Conservation (phyloP, 768 basidiomycete species). For the Kwoniella sp. region DNA sequence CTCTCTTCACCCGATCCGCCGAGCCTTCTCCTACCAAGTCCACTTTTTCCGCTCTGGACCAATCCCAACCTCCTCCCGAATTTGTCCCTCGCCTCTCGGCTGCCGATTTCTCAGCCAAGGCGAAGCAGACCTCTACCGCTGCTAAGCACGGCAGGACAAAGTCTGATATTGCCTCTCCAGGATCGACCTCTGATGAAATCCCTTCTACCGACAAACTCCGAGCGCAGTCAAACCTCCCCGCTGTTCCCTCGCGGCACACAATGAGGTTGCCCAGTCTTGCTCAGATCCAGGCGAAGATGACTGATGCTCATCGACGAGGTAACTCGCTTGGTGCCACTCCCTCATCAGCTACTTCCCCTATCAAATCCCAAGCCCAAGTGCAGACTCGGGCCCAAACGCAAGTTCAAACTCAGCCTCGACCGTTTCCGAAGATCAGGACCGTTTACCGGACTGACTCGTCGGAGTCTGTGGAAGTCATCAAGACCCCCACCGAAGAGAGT, state of each 20-base stretch:
- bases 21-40: constrained; percentile 45
- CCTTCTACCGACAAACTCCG: constrained; percentile 16
- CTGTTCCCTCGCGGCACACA: constrained; percentile 19
- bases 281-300: constrained; percentile 47
- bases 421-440: constrained; percentile 9
- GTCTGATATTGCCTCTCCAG: constrained; percentile 25
- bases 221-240: constrained; percentile 19
- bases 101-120: constrained; percentile 33
- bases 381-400: not conserved
- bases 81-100: constrained; percentile 44
- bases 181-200: constrained; percentile 12
- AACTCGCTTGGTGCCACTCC: not conserved
- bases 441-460: constrained; percentile 23
- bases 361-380: not conserved
- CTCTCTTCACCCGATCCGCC: constrained; percentile 40
- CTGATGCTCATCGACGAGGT: constrained; percentile 27
- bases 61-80: constrained; percentile 42
- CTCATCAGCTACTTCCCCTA: constrained; percentile 26
- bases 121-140: constrained; percentile 16
- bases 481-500: constrained; percentile 39
- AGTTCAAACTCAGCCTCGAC: not conserved
- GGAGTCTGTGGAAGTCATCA: constrained; percentile 40
- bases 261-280: constrained; percentile 38
- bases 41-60: constrained; percentile 42
- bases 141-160: constrained; percentile 33